Conservation (phyloP, 257 asterid species). For the Pogostemon cablin region DNA sequence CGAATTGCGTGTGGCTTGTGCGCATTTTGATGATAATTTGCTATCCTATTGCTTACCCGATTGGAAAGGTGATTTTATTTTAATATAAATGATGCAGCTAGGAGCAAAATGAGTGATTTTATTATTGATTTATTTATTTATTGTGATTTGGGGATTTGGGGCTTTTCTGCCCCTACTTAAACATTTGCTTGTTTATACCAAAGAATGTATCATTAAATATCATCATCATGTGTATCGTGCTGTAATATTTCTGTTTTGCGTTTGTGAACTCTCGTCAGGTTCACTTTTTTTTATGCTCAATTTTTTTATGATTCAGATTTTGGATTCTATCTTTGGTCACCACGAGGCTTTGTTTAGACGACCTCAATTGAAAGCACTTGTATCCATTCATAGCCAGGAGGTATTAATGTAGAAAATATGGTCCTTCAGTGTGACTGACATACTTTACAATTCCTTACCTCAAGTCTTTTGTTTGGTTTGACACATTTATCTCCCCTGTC, state of each 20-base stretch:
- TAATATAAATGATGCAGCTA: neutral
- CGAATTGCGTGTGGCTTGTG: slow-evolving; percentile 90
- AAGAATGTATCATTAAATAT: neutral
- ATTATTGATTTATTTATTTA: too few species aligned
- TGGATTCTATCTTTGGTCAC: slow-evolving; percentile 89
- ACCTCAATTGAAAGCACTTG: slow-evolving; percentile 96
- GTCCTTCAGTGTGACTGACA: too few species aligned
- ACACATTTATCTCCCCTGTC: neutral
- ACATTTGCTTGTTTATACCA: neutral
- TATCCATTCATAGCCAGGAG: slow-evolving; percentile 92
- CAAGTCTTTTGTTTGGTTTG: neutral
- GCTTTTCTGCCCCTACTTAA: too few species aligned
- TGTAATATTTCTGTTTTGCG: neutral
- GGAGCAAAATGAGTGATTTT: neutral
- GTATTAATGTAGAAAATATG: slow-evolving; percentile 39
- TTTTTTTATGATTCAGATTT: slow-evolving; percentile 48
- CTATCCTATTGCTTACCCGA: slow-evolving; percentile 87
- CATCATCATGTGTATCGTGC: neutral
- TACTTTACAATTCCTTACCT: slow-evolving; percentile 11
- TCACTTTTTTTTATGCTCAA: slow-evolving; percentile 7
- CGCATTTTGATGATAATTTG: slow-evolving; percentile 85
- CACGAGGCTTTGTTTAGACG: slow-evolving; percentile 79
- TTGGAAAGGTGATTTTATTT: slow-evolving; percentile 67
- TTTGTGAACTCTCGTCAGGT: neutral
- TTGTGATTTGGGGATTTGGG: too few species aligned